Percentiles rank a stretch among this genome's conserved stretches.
phyloP scores from a whole-genome alignment of 495 filamentous ascomycete species.

The Hyaloscypha finlandica region DNA sequence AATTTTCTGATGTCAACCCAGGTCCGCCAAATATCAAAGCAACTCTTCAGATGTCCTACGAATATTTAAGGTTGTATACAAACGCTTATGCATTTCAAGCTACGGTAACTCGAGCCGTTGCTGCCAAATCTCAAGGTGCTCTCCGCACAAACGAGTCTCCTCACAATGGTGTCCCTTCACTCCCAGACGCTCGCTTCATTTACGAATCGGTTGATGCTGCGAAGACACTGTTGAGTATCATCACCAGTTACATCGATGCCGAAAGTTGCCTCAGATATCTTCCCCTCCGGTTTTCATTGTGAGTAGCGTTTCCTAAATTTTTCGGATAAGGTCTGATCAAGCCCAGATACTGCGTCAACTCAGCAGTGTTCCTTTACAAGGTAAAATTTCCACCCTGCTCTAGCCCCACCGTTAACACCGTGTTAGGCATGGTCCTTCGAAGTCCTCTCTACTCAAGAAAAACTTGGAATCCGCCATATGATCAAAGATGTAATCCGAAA shows the following conservation, averaged over 20 bases:
- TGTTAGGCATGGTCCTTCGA: slow-evolving; percentile 20
- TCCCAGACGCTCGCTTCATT: slow-evolving; percentile 60
- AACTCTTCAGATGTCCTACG: slow-evolving; percentile 60
- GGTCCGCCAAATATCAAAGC: slow-evolving; percentile 58
- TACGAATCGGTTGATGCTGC: slow-evolving; percentile 61
- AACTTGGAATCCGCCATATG: slow-evolving; percentile 27
- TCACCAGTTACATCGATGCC: slow-evolving; percentile 54
- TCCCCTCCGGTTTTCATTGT: slow-evolving; percentile 58
- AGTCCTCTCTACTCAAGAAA: slow-evolving; percentile 25
- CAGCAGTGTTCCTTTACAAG: slow-evolving; percentile 28
- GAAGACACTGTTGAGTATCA: slow-evolving; percentile 54
- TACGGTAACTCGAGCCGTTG: slow-evolving; percentile 57
- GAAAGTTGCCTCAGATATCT: slow-evolving; percentile 57
- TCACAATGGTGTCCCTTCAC: slow-evolving; percentile 54
- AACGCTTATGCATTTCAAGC: slow-evolving; percentile 68
- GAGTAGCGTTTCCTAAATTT: slow-evolving; percentile 22
- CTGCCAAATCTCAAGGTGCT: slow-evolving; percentile 42
- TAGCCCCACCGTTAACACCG: background rate
- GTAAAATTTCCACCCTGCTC: background rate
- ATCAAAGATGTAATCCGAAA: slow-evolving; percentile 23
- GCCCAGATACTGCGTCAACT: slow-evolving; percentile 25
- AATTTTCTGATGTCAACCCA: slow-evolving; percentile 23
- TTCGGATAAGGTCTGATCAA: background rate
- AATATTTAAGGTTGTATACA: slow-evolving; percentile 62
- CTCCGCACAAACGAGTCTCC: slow-evolving; percentile 38